These are phyloP conservation scores for Liquidambar formosana DNA, from an alignment of 164 flowering plant species.

Conservation along the genomic window DNA sequence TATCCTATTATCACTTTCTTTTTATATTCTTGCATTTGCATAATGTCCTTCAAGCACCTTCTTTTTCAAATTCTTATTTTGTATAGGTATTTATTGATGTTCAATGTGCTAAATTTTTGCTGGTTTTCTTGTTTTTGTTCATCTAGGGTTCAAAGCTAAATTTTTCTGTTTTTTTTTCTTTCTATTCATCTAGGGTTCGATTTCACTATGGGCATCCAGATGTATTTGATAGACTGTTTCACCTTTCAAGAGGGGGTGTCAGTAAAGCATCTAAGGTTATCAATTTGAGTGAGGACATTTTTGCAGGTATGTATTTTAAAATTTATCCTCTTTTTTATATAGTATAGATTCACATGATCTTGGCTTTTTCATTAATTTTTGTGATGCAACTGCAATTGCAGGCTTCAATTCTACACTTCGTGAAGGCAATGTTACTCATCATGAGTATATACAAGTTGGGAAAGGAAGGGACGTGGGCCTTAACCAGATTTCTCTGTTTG, in stretches of 20 bases:
- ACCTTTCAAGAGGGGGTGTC: constrained; percentile 91
- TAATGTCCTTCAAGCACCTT: neutral
- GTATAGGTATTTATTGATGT: neutral
- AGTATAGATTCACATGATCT: neutral
- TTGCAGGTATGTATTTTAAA: constrained; percentile 64
- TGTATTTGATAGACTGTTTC: constrained; percentile 94
- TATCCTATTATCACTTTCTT: too few species aligned
- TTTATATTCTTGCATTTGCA: too few species aligned
- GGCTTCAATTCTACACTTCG: constrained; percentile 98
- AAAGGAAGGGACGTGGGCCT: constrained; percentile 99
- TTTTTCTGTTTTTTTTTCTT: neutral
- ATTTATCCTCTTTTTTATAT: neutral
- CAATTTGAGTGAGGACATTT: constrained; percentile 95
- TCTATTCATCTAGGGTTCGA: constrained; percentile 67
- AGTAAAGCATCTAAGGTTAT: constrained; percentile 94
- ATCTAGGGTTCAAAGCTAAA: constrained; percentile 62
- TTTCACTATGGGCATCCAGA: constrained; percentile 99
- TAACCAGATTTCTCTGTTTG: constrained; percentile 95
- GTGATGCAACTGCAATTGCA: constrained; percentile 23
- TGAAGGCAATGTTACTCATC: constrained; percentile 98
- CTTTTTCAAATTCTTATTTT: neutral
- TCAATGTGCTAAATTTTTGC: neutral
- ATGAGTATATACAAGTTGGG: constrained; percentile 98
- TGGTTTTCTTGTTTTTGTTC: neutral
- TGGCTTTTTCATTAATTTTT: neutral